phyloP scores from a whole-genome alignment of 2,329 filamentous ascomycete species.

The Nectriaceae sp. region DNA sequence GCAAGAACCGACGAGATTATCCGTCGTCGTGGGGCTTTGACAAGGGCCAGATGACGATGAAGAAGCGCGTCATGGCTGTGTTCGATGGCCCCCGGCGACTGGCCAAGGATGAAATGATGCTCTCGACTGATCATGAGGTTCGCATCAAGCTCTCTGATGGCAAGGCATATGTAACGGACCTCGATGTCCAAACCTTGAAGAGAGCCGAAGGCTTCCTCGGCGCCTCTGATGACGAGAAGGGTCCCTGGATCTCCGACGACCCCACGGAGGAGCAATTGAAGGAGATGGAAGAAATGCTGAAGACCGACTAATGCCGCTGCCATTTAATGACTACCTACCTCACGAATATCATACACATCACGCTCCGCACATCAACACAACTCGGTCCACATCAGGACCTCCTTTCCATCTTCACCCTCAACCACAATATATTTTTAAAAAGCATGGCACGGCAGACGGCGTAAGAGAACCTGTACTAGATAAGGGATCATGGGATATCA shows the following conservation, averaged over 20 bases:
- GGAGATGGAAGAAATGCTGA: conserved; percentile 55
- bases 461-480: conserved; percentile 30
- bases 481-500: conserved; percentile 13
- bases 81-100: conserved; percentile 87
- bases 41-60: conserved; percentile 94
- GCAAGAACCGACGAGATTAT: conserved; percentile 92
- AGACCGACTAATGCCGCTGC: conserved; percentile 27
- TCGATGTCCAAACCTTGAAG: conserved; percentile 87
- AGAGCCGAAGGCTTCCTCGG: conserved; percentile 82
- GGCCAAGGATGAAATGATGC: conserved; percentile 99
- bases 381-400: too few relatives aligned
- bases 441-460: conserved; percentile 30
- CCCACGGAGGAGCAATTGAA: conserved; percentile 62
- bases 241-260: conserved; percentile 77
- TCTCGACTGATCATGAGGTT: conserved; percentile 92
- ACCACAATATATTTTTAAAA: conserved; percentile 10
- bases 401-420: too few relatives aligned
- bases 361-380: too few relatives aligned
- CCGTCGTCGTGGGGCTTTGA: conserved; percentile 92
- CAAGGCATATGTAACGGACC: conserved; percentile 83
- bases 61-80: conserved; percentile 92
- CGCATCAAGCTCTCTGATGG: conserved; percentile 77
- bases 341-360: conserved; percentile 3
- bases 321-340: conserved; percentile 14
- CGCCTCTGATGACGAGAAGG: conserved; percentile 84